Conservation (phyloP, 164 flowering plant species). For the Paratinospora sagittata region DNA sequence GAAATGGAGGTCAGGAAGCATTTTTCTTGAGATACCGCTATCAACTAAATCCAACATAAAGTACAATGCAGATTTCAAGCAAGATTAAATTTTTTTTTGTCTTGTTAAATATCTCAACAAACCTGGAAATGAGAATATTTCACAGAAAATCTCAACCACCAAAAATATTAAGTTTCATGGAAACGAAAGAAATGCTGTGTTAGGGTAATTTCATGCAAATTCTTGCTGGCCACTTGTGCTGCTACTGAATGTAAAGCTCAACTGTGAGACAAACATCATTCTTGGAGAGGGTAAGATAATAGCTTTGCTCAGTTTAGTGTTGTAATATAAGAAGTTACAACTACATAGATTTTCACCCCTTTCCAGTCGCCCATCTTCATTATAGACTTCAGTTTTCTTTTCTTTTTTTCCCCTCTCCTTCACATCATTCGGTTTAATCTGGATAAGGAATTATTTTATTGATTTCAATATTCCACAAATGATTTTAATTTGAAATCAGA, state of each 20-base stretch:
- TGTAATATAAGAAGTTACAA: too few relatives aligned
- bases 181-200: not conserved
- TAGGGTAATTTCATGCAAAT: not conserved
- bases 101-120: not conserved
- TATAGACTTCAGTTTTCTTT: too few relatives aligned
- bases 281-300: too few relatives aligned
- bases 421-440: too few relatives aligned
- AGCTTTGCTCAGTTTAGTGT: too few relatives aligned
- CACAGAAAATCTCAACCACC: not conserved
- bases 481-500: too few relatives aligned
- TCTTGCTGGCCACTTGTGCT: not conserved
- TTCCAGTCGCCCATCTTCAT: too few relatives aligned
- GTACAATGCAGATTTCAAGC: not conserved
- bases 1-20: constrained; percentile 62
- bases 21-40: not conserved
- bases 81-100: not conserved
- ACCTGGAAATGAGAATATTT: not conserved
- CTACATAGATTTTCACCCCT: too few relatives aligned
- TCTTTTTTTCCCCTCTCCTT: not conserved
- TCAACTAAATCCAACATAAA: not conserved
- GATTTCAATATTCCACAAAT: too few relatives aligned
- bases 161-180: not conserved
- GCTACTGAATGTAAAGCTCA: too few relatives aligned
- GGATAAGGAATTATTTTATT: too few relatives aligned
- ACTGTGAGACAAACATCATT: too few relatives aligned